Evolutionary conservation across 768 basidiomycete species (phyloP), one percentile per base, ranked within the genome.

Genomic region (Flagelloscypha sp.): DNA sequence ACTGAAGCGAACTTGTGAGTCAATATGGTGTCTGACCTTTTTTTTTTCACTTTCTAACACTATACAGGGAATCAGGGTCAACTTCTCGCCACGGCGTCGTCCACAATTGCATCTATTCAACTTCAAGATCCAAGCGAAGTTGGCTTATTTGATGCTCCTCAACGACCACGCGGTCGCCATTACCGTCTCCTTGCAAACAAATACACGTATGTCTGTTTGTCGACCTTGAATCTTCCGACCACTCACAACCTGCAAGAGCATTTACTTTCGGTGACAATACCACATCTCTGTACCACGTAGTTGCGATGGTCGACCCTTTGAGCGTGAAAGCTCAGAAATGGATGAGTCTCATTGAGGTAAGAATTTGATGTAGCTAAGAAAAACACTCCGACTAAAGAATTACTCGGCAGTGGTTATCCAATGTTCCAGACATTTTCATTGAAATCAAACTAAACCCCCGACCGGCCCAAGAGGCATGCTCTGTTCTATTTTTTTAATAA

Each of bases 311-410:
- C 6, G 88, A 98, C 52, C 93, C 94, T 1, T 52, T 95, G 19
- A 88, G 83, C 32, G 84, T 88, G 50, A 59, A 67, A 5, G 86
- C 84, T 2, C 92, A 97, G 53, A 80, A 79, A 45, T 95, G 89
- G 83, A 75, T 86, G 1, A 73, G 80, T 38, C 50, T 97, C 25
- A 55, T 94, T 17, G 65, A 80, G 57, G 89, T 90, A 41, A 40
- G 66, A 33, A 39, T 21, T 16, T 19, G 17, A 21, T 7, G 7
- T 25, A 6, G 16, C 4, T n/a, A n/a, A n/a, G n/a, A n/a, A n/a
- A n/a, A n/a, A n/a, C n/a, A n/a, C n/a, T n/a, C 8, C 24, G 10
- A 10, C 15, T 13, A 11, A 13, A 11, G 15, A 24, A 7, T 20
- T 16, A 40, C 8, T 22, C 13, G 29, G 1, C 45, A 83, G 78